phyloP scores from a whole-genome alignment of 2,329 filamentous ascomycete species.

The Pyrenophora tritici-repentis region DNA sequence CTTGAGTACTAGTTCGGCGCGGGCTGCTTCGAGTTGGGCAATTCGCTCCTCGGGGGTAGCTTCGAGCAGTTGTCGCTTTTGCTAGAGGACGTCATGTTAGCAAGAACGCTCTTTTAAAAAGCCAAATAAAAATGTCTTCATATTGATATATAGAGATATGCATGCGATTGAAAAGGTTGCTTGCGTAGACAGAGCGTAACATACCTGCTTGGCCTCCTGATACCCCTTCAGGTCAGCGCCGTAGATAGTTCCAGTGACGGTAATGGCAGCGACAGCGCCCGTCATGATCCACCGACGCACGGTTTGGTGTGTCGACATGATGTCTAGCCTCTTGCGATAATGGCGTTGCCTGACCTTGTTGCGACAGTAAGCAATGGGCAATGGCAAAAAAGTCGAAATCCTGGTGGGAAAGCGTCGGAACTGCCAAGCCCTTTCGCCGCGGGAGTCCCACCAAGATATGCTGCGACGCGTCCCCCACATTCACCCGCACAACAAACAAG shows the following conservation, averaged over 20 bases:
- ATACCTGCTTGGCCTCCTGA: constrained; percentile 58
- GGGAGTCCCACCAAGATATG: constrained; percentile 24
- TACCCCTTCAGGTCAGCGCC: constrained; percentile 63
- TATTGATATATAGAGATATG: too few species aligned
- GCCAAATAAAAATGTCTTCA: too few species aligned
- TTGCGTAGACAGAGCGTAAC: constrained; percentile 4
- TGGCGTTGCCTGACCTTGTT: neutral
- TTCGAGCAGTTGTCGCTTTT: constrained; percentile 54
- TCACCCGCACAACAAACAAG: constrained; percentile 19
- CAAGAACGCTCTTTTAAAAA: too few species aligned
- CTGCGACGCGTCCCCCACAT: constrained; percentile 14
- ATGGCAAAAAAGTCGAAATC: constrained; percentile 9
- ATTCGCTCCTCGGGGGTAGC: constrained; percentile 61
- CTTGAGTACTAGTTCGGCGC: constrained; percentile 57
- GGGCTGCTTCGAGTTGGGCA: constrained; percentile 56
- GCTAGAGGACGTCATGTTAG: constrained; percentile 36
- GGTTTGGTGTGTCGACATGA: constrained; percentile 33
- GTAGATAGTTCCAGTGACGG: constrained; percentile 62
- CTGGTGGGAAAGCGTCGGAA: constrained; percentile 10
- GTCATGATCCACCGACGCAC: constrained; percentile 60
- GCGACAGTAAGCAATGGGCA: neutral
- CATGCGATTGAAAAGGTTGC: neutral
- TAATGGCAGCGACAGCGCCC: constrained; percentile 60
- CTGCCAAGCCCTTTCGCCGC: constrained; percentile 32
- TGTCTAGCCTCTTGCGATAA: neutral